phyloP scores from a whole-genome alignment of 116 monocot genomes.

The Cymodocea nodosa region DNA sequence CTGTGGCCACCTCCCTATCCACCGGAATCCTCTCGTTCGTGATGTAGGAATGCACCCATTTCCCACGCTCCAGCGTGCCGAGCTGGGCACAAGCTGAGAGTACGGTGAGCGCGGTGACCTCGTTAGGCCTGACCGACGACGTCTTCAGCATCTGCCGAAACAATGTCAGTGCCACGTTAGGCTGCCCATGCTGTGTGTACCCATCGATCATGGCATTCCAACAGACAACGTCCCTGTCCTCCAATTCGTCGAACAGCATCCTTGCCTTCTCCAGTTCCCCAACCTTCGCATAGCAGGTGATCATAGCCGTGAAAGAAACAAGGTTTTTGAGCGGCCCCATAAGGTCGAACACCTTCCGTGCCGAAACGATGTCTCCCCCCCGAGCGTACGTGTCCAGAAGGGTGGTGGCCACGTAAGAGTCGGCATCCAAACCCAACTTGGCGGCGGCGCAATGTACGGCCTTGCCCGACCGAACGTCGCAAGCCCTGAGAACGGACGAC shows the following conservation, averaged over 20 bases:
- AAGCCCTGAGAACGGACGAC: conserved; percentile 38
- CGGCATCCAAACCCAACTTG: conserved; percentile 9
- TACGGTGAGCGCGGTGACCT: conserved; percentile 37
- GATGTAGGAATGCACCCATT: conserved; percentile 69
- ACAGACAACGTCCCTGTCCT: conserved; percentile 36
- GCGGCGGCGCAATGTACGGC: conserved; percentile 24
- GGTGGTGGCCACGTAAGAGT: conserved; percentile 23
- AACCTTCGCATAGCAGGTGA: conserved; percentile 52
- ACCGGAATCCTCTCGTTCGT: conserved; percentile 22
- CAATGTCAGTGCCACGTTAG: conserved; percentile 33
- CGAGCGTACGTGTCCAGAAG: conserved; percentile 22
- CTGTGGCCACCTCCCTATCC: conserved; percentile 34
- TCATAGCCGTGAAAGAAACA: conserved; percentile 68
- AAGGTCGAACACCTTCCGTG: conserved; percentile 16
- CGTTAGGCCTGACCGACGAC: conserved; percentile 26
- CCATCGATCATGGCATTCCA: conserved; percentile 96
- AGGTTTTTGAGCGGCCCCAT: conserved; percentile 25
- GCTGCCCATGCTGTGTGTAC: conserved; percentile 56
- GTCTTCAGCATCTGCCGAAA: conserved; percentile 52
- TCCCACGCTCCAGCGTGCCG: conserved; percentile 40
- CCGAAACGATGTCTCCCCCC: conserved; percentile 11
- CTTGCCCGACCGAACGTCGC: conserved; percentile 13
- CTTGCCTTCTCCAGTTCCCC: conserved; percentile 37
- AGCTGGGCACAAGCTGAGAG: conserved; percentile 60
- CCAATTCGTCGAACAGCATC: conserved; percentile 43